Evolutionary conservation across 345 rosid species (phyloP).

Genomic region (Passiflora organensis): DNA sequence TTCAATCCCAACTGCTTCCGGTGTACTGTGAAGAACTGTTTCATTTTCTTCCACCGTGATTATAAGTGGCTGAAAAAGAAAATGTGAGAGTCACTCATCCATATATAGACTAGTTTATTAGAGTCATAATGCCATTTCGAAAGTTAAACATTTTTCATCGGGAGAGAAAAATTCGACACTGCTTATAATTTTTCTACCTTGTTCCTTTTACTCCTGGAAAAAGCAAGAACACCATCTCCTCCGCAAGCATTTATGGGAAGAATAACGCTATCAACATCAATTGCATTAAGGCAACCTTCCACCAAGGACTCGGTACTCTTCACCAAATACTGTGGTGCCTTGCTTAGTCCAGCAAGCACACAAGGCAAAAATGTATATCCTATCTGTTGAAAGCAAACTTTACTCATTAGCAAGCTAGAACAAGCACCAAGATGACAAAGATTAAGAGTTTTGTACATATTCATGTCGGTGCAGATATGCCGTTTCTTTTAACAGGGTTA

Average conservation of each 20-base stretch:
- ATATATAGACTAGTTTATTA: background rate
- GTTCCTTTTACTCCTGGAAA: slow-evolving; percentile 38
- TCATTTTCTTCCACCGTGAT: slow-evolving; percentile 60
- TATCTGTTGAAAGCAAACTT: slow-evolving; percentile 26
- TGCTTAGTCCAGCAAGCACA: slow-evolving; percentile 56
- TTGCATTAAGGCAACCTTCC: slow-evolving; percentile 33
- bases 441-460: background rate
- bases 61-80: slow-evolving; percentile 36
- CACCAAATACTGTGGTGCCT: slow-evolving; percentile 46
- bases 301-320: slow-evolving; percentile 24
- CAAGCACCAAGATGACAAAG: slow-evolving; percentile 1
- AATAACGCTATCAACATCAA: slow-evolving; percentile 53
- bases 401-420: background rate
- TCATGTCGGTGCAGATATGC: background rate
- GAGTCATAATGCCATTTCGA: background rate
- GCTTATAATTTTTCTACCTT: slow-evolving; percentile 20
- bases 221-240: slow-evolving; percentile 59
- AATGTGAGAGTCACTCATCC: background rate
- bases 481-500: too few species aligned
- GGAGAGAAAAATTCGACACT: background rate
- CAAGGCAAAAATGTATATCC: slow-evolving; percentile 60
- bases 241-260: slow-evolving; percentile 54
- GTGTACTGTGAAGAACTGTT: slow-evolving; percentile 49
- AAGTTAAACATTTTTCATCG: background rate
- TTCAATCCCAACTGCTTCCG: slow-evolving; percentile 50